Conservation (phyloP, 768 basidiomycete species). For the Leucocoprinus leucothites region DNA sequence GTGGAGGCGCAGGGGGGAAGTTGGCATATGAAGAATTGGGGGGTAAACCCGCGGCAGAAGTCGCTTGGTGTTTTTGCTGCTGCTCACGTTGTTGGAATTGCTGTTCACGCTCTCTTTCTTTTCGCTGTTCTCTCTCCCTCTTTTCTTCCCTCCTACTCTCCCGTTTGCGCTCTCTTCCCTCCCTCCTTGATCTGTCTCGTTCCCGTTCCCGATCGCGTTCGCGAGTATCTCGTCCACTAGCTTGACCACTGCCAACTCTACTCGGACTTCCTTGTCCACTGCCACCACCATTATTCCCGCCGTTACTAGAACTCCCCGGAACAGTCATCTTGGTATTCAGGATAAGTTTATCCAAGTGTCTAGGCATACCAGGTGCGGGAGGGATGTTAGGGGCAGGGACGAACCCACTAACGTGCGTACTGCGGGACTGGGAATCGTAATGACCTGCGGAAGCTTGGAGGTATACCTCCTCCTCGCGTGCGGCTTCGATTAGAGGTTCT, state of each 20-base stretch:
- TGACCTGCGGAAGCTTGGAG: conserved; percentile 46
- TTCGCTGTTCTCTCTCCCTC: no score
- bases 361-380: conserved; percentile 81
- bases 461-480: conserved; percentile 80
- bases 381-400: conserved; percentile 77
- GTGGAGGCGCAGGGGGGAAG: conserved; percentile 26
- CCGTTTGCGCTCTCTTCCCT: conserved; percentile 19
- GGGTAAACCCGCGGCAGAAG: neutral
- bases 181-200: conserved; percentile 14
- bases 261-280: conserved; percentile 23
- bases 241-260: neutral
- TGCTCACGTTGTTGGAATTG: no score
- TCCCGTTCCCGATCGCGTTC: conserved; percentile 14
- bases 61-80: conserved; percentile 6
- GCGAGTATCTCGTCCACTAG: neutral
- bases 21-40: conserved; percentile 10
- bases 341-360: conserved; percentile 93
- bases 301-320: conserved; percentile 2
- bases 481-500: conserved; percentile 71
- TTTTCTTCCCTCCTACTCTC: conserved; percentile 12
- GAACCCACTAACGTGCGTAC: conserved; percentile 32
- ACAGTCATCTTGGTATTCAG: conserved; percentile 55
- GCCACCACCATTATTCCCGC: conserved; percentile 22
- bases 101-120: conserved; percentile 14
- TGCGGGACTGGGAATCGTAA: conserved; percentile 21